Conservation (phyloP, 306 rosid genomes). For the Lathyrus tuberosus region DNA sequence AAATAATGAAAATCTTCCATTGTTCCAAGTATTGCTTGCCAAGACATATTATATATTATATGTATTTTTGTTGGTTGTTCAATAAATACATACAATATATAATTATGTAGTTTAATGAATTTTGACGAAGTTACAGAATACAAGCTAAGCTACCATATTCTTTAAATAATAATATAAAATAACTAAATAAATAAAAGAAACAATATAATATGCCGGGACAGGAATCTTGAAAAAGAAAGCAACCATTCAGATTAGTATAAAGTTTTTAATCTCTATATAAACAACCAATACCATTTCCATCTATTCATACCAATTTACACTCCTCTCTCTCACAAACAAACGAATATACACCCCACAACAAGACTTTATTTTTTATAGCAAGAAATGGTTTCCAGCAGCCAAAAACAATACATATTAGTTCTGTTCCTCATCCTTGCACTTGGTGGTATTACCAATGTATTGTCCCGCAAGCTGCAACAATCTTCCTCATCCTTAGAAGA, state of each 20-base stretch:
- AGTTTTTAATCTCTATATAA: conserved; percentile 28
- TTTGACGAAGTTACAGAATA: conserved; percentile 8
- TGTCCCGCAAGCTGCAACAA: conserved; percentile 38
- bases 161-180: background rate
- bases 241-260: background rate
- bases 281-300: background rate
- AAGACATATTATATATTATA: no score
- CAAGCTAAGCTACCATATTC: background rate
- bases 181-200: background rate
- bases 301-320: conserved; percentile 14
- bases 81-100: no score
- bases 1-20: background rate
- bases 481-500: background rate
- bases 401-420: conserved; percentile 9
- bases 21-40: background rate
- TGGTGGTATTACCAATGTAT: conserved; percentile 4
- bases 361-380: background rate
- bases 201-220: conserved; percentile 5
- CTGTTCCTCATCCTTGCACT: conserved; percentile 21
- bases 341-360: background rate
- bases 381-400: conserved; percentile 33
- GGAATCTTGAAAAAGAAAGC: conserved; percentile 10
- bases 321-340: conserved; percentile 1
- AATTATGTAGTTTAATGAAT: background rate
- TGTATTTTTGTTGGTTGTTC: no score